Evolutionary conservation across 2,329 filamentous ascomycete species (phyloP).

Genomic region (Aspergillus melleus): DNA sequence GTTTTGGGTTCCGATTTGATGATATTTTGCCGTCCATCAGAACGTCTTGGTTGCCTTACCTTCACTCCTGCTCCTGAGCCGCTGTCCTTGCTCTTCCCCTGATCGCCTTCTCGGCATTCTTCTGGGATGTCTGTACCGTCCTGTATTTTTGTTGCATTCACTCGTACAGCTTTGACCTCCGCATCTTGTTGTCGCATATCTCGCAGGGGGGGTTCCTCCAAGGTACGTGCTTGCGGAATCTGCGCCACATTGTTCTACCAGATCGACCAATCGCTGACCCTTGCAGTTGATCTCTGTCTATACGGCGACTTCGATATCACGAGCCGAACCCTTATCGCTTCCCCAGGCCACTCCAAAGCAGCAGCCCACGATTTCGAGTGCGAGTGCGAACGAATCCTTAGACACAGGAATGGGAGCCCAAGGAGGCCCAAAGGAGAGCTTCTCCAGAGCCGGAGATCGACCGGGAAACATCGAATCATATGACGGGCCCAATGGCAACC

Average conservation of each 20-base stretch:
- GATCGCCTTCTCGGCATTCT: background rate
- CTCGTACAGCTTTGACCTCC: background rate
- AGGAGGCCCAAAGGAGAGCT: background rate
- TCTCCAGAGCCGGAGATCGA: slow-evolving; percentile 6
- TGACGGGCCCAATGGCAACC: background rate
- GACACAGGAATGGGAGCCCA: slow-evolving; percentile 7
- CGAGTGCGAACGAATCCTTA: background rate
- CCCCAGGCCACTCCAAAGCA: background rate
- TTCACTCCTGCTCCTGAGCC: background rate
- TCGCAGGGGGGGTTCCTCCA: slow-evolving; percentile 16
- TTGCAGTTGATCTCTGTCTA: background rate
- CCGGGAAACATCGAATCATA: background rate
- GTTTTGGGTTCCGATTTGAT: background rate
- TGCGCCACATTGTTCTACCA: background rate
- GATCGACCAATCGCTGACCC: background rate
- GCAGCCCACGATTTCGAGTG: background rate
- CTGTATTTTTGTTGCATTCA: background rate
- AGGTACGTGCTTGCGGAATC: slow-evolving; percentile 10
- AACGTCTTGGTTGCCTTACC: background rate
- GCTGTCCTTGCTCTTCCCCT: background rate
- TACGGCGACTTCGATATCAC: background rate
- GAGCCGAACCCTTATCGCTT: background rate
- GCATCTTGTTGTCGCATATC: slow-evolving; percentile 2
- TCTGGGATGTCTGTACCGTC: slow-evolving; percentile 5
- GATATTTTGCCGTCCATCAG: slow-evolving; percentile 1